Base-by-base conservation (phyloP, 2,329 filamentous ascomycete genomes). In the Sporothrix pallida region DNA sequence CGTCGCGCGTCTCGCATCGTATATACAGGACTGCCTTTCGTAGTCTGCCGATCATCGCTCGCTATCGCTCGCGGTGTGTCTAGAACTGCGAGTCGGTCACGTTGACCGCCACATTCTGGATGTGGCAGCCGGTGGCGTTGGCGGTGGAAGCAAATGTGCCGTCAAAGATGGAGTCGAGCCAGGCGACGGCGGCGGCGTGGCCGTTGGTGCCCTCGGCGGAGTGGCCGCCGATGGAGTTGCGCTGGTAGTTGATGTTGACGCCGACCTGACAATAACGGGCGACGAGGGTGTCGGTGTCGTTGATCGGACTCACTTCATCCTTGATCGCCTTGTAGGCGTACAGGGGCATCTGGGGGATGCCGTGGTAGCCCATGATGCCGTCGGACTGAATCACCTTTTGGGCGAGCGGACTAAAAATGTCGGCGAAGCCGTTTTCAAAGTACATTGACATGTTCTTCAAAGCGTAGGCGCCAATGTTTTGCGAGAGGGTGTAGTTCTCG, bases 241-340 rank as follows among this genome's bases (percentile, higher is more conserved):
- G 79, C 70, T 83, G 78, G 75, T 86, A 86, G 58, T 82, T 76
- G 60, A 87, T 83, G n/a, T 80, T 82, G 5, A 81, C 83, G 5
- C 84, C 84, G 4, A 78, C 78, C 0, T 70, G 74, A 73, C 85
- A 87, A 67, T 72, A 76, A 12, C 48, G 20, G 13, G 17, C 48
- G 8, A 77, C 26, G 12, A 77, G 73, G 2, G 73, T 77, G 73
- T 86, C 84, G 1, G 82, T 86, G 46, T 84, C 82, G 8, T 76
- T 78, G n/a, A 85, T 78, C 77, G 50, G 80, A 83, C 23, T 26
- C 68, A 86, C 77, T 75, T 85, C 81, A 73, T 87, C 85, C 4
- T 79, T 65, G 63, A 83, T 79, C 1, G 84, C 83, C 75, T 87
- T 86, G 79, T 87, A 86, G 1, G 83, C 80, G 63, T 83, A 84